phyloP scores from a whole-genome alignment of 2,329 filamentous ascomycete species.

The Cladosporium sp. region DNA sequence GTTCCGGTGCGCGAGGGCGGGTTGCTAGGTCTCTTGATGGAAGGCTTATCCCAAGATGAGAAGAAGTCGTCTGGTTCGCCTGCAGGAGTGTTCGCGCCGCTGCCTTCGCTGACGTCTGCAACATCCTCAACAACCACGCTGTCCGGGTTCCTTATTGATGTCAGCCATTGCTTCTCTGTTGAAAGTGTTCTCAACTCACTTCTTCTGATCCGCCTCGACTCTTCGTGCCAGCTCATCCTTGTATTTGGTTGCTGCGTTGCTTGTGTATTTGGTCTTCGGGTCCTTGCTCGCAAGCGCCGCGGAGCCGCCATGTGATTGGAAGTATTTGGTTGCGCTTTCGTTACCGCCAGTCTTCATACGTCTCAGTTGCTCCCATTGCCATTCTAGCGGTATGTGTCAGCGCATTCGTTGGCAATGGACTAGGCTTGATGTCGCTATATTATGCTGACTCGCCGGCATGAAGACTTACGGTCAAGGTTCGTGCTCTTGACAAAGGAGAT shows the following conservation, averaged over 20 bases:
- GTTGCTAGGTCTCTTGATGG: conserved; percentile 93
- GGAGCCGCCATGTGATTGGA: conserved; percentile 91
- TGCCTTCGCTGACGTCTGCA: conserved; percentile 52
- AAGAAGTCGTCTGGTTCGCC: conserved; percentile 93
- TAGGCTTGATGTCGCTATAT: too few species aligned
- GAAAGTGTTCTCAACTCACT: conserved; percentile 53
- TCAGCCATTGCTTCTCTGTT: conserved; percentile 20
- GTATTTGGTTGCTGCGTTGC: conserved; percentile 89
- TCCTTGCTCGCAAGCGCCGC: conserved; percentile 95
- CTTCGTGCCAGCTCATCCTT: conserved; percentile 92
- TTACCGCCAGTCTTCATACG: conserved; percentile 98
- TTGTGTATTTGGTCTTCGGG: conserved; percentile 93
- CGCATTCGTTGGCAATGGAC: background rate
- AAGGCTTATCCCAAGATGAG: conserved; percentile 96
- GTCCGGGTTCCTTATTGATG: conserved; percentile 62
- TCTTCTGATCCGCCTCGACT: conserved; percentile 74
- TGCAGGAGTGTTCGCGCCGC: conserved; percentile 69
- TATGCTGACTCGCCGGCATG: conserved; percentile 1
- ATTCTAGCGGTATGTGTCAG: conserved; percentile 42
- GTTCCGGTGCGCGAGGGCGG: conserved; percentile 86
- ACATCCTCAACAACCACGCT: conserved; percentile 82
- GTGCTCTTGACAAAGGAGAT: conserved; percentile 99
- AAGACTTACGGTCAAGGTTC: conserved; percentile 85
- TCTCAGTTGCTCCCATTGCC: conserved; percentile 98
- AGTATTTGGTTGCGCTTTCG: conserved; percentile 96